These are phyloP conservation scores for Citrus medica DNA, from an alignment of 345 rosid genomes.

Conservation along the genomic window DNA sequence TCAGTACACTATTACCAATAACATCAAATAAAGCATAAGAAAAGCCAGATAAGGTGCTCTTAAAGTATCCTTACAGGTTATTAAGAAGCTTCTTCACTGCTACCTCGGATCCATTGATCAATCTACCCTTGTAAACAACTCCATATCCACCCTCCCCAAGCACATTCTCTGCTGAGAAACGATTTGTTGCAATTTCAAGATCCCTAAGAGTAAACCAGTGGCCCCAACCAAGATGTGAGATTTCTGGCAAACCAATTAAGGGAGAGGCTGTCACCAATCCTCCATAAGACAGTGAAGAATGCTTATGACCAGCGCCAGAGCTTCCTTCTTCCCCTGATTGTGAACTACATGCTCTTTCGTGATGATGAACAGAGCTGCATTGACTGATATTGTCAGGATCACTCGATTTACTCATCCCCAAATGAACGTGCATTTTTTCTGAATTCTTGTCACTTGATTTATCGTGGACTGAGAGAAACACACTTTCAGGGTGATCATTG, in stretches of 20 bases:
- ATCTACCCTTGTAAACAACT: conserved; percentile 79
- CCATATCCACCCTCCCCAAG: conserved; percentile 99
- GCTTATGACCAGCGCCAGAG: conserved; percentile 55
- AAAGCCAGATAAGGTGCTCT: neutral
- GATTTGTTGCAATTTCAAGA: conserved; percentile 80
- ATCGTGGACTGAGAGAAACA: conserved; percentile 45
- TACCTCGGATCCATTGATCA: conserved; percentile 88
- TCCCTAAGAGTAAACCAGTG: conserved; percentile 99
- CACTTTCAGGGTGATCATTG: conserved; percentile 45
- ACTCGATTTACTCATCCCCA: conserved; percentile 65
- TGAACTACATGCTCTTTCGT: conserved; percentile 66
- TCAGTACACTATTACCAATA: conserved; percentile 6
- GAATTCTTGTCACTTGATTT: conserved; percentile 51
- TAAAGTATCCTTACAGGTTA: conserved; percentile 62
- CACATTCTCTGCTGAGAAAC: conserved; percentile 73
- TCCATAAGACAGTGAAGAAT: conserved; percentile 46
- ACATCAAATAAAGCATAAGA: neutral
- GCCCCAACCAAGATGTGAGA: conserved; percentile 99
- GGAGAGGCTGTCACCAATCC: conserved; percentile 81
- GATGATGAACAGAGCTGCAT: conserved; percentile 64
- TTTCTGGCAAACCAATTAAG: conserved; percentile 84
- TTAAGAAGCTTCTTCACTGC: conserved; percentile 98
- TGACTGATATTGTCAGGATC: conserved; percentile 82
- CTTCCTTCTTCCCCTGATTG: conserved; percentile 94
- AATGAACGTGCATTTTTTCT: conserved; percentile 49